Conservation (phyloP, 306 rosid genomes). For the Dalbergia cultrata region DNA sequence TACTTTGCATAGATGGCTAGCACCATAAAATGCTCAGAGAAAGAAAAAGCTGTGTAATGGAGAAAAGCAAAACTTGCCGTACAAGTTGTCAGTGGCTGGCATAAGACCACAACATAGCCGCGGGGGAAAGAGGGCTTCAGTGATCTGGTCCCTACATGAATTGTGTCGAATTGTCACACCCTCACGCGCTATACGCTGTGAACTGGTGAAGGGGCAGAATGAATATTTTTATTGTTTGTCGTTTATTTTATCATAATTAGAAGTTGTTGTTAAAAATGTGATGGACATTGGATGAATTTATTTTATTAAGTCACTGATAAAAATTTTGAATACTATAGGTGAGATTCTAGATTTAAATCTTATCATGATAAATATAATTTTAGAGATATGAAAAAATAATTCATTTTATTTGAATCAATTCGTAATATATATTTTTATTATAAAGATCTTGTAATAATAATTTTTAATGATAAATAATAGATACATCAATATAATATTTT, state of each 20-base stretch:
- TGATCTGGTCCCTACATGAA: conserved; percentile 54
- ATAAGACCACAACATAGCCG: conserved; percentile 25
- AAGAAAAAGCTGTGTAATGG: background rate
- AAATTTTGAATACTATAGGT: no score
- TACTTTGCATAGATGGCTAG: conserved; percentile 36
- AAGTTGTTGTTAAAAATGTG: background rate
- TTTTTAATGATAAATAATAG: no score
- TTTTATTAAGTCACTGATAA: no score
- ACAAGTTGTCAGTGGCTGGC: conserved; percentile 50
- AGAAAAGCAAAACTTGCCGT: conserved; percentile 42
- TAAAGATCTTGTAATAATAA: no score
- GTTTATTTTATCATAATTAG: background rate
- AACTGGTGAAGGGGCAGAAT: no score
- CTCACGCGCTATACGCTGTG: conserved; percentile 28
- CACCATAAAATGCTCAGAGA: conserved; percentile 55
- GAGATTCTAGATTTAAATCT: no score
- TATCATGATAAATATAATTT: no score
- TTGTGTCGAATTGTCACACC: conserved; percentile 39
- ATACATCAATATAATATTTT: no score
- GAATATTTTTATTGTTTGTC: background rate
- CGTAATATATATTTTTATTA: no score
- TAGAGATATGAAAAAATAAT: no score
- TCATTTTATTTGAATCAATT: no score
- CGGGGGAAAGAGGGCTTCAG: background rate
- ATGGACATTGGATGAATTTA: no score